These are phyloP conservation scores for Microsporum audouinii DNA, from an alignment of 2,329 filamentous ascomycete species.

Conservation along the genomic window DNA sequence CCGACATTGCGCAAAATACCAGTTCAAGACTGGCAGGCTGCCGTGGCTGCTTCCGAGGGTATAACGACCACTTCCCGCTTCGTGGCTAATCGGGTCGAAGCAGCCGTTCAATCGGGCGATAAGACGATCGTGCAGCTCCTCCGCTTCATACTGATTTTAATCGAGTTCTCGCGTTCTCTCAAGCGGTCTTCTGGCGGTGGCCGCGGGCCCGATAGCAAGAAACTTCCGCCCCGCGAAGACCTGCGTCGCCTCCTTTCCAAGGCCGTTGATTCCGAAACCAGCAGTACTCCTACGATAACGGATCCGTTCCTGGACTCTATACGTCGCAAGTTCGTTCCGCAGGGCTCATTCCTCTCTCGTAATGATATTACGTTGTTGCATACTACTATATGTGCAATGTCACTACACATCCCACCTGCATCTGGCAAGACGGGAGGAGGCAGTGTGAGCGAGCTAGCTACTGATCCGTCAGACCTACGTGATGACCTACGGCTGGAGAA, in stretches of 20 bases:
- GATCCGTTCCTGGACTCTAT: slow-evolving; percentile 32
- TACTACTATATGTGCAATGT: slow-evolving; percentile 37
- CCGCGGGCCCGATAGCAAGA: slow-evolving; percentile 28
- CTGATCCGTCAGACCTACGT: slow-evolving; percentile 35
- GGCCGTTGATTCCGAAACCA: slow-evolving; percentile 15
- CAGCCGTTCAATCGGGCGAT: slow-evolving; percentile 30
- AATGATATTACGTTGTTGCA: slow-evolving; percentile 34
- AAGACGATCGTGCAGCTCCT: slow-evolving; percentile 34
- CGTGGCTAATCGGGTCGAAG: slow-evolving; percentile 33
- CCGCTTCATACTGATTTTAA: slow-evolving; percentile 35
- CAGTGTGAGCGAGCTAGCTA: slow-evolving; percentile 30
- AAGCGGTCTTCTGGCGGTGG: slow-evolving; percentile 19
- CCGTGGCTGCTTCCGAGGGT: slow-evolving; percentile 25
- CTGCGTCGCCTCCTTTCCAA: slow-evolving; percentile 28
- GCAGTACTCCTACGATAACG: slow-evolving; percentile 19
- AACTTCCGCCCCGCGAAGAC: slow-evolving; percentile 31
- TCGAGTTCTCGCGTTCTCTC: slow-evolving; percentile 32
- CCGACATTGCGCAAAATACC: slow-evolving; percentile 34
- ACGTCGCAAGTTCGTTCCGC: slow-evolving; percentile 33
- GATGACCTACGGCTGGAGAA: slow-evolving; percentile 35
- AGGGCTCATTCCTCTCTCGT: slow-evolving; percentile 25
- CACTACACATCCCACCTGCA: slow-evolving; percentile 36
- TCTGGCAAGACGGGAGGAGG: slow-evolving; percentile 25
- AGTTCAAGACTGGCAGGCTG: slow-evolving; percentile 34
- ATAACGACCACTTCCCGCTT: slow-evolving; percentile 34